Conservation (phyloP, 768 basidiomycete genomes). For the Dentipellis fragilis region DNA sequence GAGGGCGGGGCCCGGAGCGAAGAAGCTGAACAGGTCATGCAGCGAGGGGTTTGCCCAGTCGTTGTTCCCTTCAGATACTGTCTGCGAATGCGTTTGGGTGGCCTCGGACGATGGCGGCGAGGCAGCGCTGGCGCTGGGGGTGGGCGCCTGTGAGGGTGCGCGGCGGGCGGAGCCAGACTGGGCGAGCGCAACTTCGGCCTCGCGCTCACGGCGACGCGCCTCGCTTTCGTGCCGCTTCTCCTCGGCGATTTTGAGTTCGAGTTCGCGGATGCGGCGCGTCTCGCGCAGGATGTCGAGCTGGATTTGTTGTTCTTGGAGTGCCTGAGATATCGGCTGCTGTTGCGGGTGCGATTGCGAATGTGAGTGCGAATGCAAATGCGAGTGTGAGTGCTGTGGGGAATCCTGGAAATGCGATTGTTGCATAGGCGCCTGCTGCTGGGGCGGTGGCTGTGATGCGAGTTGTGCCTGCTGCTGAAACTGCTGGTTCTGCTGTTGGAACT, state of each 20-base stretch:
- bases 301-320: background rate
- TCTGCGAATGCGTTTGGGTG: background rate
- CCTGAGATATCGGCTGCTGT: background rate
- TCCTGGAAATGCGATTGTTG: no score
- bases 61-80: background rate
- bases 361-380: no score
- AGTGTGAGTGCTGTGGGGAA: no score
- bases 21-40: background rate
- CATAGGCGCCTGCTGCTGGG: background rate
- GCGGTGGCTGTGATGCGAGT: background rate
- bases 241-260: background rate
- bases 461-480: background rate
- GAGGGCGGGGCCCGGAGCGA: background rate
- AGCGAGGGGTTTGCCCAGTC: background rate
- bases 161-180: background rate
- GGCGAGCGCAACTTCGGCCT: background rate
- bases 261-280: conserved; percentile 1
- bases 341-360: background rate
- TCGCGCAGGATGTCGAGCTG: background rate
- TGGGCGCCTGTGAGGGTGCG: background rate
- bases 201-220: background rate
- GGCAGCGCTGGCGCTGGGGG: background rate
- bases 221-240: background rate
- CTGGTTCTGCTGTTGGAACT: background rate
- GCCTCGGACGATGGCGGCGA: background rate